A percentile compares a stretch with the other conserved stretches of the same genome.
Conservation (phyloP, 768 basidiomycete genomes). For the Tubosaeta sp. region DNA sequence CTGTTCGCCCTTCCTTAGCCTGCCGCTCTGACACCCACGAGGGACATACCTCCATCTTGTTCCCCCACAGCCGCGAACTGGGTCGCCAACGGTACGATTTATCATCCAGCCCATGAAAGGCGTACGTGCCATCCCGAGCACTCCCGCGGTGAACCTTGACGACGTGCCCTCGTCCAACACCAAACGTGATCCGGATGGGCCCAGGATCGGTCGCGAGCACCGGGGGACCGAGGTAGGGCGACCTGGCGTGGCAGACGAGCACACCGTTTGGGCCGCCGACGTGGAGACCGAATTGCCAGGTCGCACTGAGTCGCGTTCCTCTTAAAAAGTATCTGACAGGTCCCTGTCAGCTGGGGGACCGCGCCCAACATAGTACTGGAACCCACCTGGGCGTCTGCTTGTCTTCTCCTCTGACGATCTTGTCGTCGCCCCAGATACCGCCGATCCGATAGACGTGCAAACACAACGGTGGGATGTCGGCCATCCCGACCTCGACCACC, state of each 20-base stretch:
- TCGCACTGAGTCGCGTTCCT: slow-evolving; percentile 10
- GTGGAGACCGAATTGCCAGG: slow-evolving; percentile 24
- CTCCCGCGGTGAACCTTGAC: slow-evolving; percentile 12
- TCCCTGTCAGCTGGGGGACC: too few relatives aligned
- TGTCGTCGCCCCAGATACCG: slow-evolving; percentile 27
- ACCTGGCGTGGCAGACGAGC: slow-evolving; percentile 23
- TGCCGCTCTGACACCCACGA: not conserved
- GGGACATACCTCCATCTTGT: slow-evolving; percentile 21
- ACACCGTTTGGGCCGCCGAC: slow-evolving; percentile 15
- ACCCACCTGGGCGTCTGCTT: slow-evolving; percentile 23
- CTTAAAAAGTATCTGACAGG: slow-evolving; percentile 23
- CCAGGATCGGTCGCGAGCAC: slow-evolving; percentile 8
- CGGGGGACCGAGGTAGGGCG: slow-evolving; percentile 27
- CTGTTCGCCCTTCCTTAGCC: slow-evolving; percentile 5
- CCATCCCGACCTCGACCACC: not conserved
- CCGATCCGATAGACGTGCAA: slow-evolving; percentile 29
- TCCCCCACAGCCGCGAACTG: slow-evolving; percentile 9
- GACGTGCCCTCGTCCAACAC: not conserved
- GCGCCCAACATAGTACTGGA: too few relatives aligned
- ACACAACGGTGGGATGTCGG: slow-evolving; percentile 8
- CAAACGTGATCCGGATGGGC: slow-evolving; percentile 18
- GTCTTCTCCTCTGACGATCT: slow-evolving; percentile 26
- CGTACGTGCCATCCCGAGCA: slow-evolving; percentile 4
- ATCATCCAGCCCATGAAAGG: slow-evolving; percentile 24
- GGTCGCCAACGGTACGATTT: slow-evolving; percentile 24